Percentiles rank a stretch among this genome's conserved stretches.
Evolutionary conservation across 169 alveolate genomes (phyloP).

Genomic region (Cryptosporidium parvum): DNA sequence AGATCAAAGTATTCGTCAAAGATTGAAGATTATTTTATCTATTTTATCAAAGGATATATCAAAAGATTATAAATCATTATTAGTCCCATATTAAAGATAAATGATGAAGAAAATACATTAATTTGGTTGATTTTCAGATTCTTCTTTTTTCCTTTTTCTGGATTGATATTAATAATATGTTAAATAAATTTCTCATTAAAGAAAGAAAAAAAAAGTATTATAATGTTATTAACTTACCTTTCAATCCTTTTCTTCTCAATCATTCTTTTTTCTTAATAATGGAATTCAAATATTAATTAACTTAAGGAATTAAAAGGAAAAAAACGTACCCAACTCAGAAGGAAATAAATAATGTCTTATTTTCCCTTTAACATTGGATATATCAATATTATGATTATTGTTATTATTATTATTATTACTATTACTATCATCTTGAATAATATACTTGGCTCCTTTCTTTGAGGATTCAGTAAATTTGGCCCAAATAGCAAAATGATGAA

Average conservation of each 20-base stretch:
- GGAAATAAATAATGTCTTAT: conserved; percentile 54
- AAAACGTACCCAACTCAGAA: conserved; percentile 51
- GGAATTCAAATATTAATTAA: neutral
- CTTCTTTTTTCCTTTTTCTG: neutral
- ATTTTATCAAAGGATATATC: neutral
- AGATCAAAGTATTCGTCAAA: conserved; percentile 59
- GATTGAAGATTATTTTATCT: conserved; percentile 7
- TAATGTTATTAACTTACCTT: conserved; percentile 36
- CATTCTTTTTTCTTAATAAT: conserved; percentile 13
- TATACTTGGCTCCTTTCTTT: conserved; percentile 81
- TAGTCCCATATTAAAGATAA: neutral
- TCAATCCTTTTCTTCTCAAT: conserved; percentile 42
- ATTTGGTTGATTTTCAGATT: neutral
- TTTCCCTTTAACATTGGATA: conserved; percentile 6
- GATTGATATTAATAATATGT: neutral
- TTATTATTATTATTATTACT: neutral
- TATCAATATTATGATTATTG: neutral
- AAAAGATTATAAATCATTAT: neutral
- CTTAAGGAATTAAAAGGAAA: too few relatives aligned
- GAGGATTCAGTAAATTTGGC: conserved; percentile 80
- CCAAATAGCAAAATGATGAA: conserved; percentile 91
- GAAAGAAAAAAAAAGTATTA: neutral
- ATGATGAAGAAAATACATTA: neutral
- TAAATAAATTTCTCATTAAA: neutral
- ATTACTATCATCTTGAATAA: conserved; percentile 47